Base-by-base conservation (phyloP, 2,329 filamentous ascomycete species). In the Claviceps cyperi region DNA sequence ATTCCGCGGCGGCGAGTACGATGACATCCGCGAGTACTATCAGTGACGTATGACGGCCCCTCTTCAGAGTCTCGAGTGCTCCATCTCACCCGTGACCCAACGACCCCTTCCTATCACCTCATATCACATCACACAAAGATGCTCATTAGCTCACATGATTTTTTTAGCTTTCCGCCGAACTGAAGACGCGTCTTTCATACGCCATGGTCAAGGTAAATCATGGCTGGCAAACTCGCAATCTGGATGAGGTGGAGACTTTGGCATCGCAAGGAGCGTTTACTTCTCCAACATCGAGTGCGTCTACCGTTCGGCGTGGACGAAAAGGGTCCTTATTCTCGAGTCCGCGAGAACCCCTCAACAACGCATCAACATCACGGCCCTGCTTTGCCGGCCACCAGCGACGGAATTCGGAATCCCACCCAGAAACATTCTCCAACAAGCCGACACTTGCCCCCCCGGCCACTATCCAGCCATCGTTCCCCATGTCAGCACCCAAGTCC, bases 201-300 rank as follows among this genome's bases (percentile, higher is more conserved):
- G 91, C 91, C 55, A 92, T 94, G 77, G 77, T 94, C 62, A 96
- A 95, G 66, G 85, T 96, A 40, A 87, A 88, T 62, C 82, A 94
- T 61, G 88, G 87, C 52, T 92, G 89, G 84, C 85, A 94, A 66
- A 77, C 82, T 47, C 81, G 84, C 55, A 81, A 80, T 17, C 79
- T 92, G 51, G 81, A 84, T 50, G 85, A 91, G 65, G 78, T 91
- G 32, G 87, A 91, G 66, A 79, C 78, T 45, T 68, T 87, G 40
- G 79, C 85, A 9, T 86, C 85, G 1, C 80, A 84, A 49, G 76
- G 75, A 28, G 24, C 24, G 24, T 28, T 28, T 51, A 77, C 73
- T 19, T 86, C 83, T 1, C 80, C 81, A 24, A 69, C 74, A 36
- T 74, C 83, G 46, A 76, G 75, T 64, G 69, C 73, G 51, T 75